Conservation (phyloP, 495 filamentous ascomycete species). For the Aspergillus olivimuriae region DNA sequence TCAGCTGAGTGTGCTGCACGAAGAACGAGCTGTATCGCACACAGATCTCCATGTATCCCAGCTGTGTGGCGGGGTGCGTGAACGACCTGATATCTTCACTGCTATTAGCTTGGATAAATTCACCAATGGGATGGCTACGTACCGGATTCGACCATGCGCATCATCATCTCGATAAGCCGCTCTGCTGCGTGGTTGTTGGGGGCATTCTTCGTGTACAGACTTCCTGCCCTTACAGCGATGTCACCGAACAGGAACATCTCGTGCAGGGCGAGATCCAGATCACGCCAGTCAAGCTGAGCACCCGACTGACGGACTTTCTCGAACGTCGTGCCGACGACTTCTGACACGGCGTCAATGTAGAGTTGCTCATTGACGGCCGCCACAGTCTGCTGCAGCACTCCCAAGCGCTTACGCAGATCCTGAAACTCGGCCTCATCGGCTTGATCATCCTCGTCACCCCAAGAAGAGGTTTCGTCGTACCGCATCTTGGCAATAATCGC, state of each 20-base stretch:
- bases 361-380: constrained; percentile 77
- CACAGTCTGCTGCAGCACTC: constrained; percentile 83
- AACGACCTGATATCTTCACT: constrained; percentile 68
- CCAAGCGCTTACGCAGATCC: constrained; percentile 81
- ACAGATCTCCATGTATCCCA: constrained; percentile 98
- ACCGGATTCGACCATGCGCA: constrained; percentile 89
- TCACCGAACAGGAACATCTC: constrained; percentile 98
- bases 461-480: constrained; percentile 88
- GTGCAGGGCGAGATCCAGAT: constrained; percentile 90
- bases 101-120: constrained; percentile 10
- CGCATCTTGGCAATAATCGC: constrained; percentile 93
- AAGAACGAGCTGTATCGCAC: constrained; percentile 93
- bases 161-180: constrained; percentile 82
- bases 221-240: constrained; percentile 74
- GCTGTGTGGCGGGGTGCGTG: constrained; percentile 82
- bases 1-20: constrained; percentile 67
- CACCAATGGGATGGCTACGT: constrained; percentile 20
- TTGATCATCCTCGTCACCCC: constrained; percentile 90
- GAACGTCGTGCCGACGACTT: constrained; percentile 78
- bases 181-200: constrained; percentile 69
- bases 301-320: constrained; percentile 62
- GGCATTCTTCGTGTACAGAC: constrained; percentile 73
- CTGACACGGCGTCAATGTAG: constrained; percentile 78
- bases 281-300: constrained; percentile 81
- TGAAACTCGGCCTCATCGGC: constrained; percentile 99